A percentile compares a stretch with the other conserved stretches of the same genome.
Conservation (phyloP, 73 alveolate species). For the Effrenium voratum region DNA sequence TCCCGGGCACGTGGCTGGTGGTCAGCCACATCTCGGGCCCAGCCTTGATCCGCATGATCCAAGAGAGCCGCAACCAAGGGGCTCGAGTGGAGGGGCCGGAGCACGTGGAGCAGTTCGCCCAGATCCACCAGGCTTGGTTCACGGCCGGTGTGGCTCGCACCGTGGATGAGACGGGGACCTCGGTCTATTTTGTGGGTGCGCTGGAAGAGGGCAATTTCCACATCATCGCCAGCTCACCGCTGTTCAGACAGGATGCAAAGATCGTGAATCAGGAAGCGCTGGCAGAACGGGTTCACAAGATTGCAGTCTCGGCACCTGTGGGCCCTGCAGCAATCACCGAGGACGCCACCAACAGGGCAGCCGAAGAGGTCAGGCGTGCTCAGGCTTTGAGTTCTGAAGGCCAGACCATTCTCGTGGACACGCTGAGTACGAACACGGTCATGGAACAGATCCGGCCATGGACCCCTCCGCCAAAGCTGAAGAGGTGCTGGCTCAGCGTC, state of each 20-base stretch:
- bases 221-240: neutral
- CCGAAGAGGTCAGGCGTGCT: neutral
- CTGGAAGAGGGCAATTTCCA: constrained; percentile 20
- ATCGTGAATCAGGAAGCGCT: neutral
- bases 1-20: constrained; percentile 14
- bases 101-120: neutral
- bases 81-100: constrained; percentile 11
- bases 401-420: too few species aligned
- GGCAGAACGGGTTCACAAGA: neutral
- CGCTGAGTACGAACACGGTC: too few species aligned
- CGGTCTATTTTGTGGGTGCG: neutral
- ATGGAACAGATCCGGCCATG: too few species aligned
- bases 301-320: neutral
- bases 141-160: neutral
- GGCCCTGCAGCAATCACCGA: neutral
- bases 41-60: neutral
- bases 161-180: neutral
- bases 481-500: too few species aligned
- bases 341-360: neutral
- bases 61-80: neutral
- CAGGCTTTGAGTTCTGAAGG: too few species aligned
- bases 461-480: too few species aligned
- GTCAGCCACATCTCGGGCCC: constrained; percentile 16
- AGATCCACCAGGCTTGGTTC: neutral
- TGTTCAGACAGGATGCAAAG: neutral